Base-by-base conservation (phyloP, 108 stramenopile species). In the Fistulifera solaris region DNA sequence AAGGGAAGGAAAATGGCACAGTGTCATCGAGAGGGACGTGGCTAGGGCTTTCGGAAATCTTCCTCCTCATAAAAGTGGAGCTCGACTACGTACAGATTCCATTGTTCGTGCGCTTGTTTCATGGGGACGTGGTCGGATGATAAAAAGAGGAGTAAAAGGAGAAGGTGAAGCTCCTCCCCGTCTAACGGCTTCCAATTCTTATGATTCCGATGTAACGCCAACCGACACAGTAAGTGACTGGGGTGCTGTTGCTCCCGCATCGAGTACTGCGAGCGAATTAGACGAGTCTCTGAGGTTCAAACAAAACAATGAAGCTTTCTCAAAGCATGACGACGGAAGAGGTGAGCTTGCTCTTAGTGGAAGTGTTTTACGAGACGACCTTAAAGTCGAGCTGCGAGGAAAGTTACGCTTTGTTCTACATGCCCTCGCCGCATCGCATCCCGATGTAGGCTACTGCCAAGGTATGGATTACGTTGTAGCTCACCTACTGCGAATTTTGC, bases 391-490 rank as follows among this genome's bases (percentile, higher is more conserved):
- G 62, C 70, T 92, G 35, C 86, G 86, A 64, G 73, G 77, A 56
- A 85, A 92, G 54, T 76, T 92, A 0, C 41, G 78, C 27, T 81
- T 80, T 24, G 76, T 92, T 48, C 68, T 92, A 26, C 83, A 92
- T 66, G 74, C 72, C 23, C 66, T 92, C 4, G 86, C 90, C 1
- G 86, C 84, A 31, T 49, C 76, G n/a, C 78, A 92, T 41, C 70
- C 68, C 38, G 79, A 77, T 19, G 77, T 92, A 27, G 90, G 90
- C 6, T 92, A 92, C 57, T 92, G 90, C 54, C 90, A 92, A 68
- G 86, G 90, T 6, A 88, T 87, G 90, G 90, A 92, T 65, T 92
- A 92, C 44, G 63, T 92, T 31, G 90, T 86, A 45, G 90, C 90
- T 23, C 90, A 92, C 65, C 65, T 92, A 52, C 81, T 92, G 27